phyloP scores from a whole-genome alignment of 2,329 filamentous ascomycete genomes.

The Kalaharituber pfeilii region DNA sequence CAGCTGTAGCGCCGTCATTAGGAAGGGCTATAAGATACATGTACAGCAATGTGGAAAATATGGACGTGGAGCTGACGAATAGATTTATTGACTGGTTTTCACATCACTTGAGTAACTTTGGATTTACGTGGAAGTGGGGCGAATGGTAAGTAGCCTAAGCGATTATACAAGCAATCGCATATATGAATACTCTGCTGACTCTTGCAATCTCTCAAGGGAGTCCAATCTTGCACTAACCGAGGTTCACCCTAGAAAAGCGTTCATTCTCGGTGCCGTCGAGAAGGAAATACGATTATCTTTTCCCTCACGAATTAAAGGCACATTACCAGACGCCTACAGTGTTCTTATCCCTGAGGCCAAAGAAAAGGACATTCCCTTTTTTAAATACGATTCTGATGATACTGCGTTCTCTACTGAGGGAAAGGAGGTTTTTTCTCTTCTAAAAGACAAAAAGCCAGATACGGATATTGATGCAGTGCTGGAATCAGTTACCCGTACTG shows the following conservation, averaged over 20 bases:
- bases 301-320: conserved; percentile 87
- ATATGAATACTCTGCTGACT: too few relatives aligned
- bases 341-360: conserved; percentile 66
- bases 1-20: conserved; percentile 85
- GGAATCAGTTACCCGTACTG: conserved; percentile 40
- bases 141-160: conserved; percentile 74
- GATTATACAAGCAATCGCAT: too few relatives aligned
- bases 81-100: conserved; percentile 96
- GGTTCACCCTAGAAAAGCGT: conserved; percentile 76
- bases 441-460: conserved; percentile 69
- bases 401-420: conserved; percentile 71
- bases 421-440: conserved; percentile 58
- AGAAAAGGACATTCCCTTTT: conserved; percentile 88
- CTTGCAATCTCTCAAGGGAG: conserved; percentile 40
- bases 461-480: conserved; percentile 74
- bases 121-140: conserved; percentile 98
- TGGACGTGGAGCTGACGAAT: conserved; percentile 74
- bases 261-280: conserved; percentile 77
- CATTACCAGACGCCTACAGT: conserved; percentile 69
- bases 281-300: conserved; percentile 96
- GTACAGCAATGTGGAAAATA: conserved; percentile 61
- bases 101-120: conserved; percentile 95
- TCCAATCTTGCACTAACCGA: conserved; percentile 62
- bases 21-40: conserved; percentile 83
- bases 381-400: conserved; percentile 72